Evolutionary conservation across 148 eudicot genomes (phyloP).

Genomic region (Amaranthus cruentus): DNA sequence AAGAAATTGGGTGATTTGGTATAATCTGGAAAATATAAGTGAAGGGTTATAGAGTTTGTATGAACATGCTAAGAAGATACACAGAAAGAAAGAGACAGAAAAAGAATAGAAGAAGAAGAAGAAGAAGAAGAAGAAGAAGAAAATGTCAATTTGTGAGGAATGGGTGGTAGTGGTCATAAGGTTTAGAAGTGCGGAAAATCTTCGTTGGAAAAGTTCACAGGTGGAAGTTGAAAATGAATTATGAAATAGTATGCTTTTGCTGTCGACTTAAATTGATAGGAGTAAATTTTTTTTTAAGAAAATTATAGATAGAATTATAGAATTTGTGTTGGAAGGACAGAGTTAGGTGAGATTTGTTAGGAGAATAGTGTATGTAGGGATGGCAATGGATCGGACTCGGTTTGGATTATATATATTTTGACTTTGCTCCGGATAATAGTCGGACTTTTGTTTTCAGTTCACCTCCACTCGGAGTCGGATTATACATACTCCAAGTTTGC

Average conservation of each 20-base stretch:
- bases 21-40: neutral
- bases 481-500: too few species aligned
- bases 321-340: neutral
- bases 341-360: neutral
- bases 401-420: too few species aligned
- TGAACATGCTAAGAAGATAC: neutral
- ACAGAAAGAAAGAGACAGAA: neutral
- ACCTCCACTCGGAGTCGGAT: too few species aligned
- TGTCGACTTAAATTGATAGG: neutral
- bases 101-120: neutral
- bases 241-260: neutral
- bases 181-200: conserved; percentile 3
- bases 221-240: neutral
- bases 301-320: too few species aligned
- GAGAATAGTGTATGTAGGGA: neutral
- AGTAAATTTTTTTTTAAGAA: too few species aligned
- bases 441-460: too few species aligned
- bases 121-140: neutral
- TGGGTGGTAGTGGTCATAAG: conserved; percentile 8
- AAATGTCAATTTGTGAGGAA: neutral
- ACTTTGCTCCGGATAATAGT: too few species aligned
- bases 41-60: neutral
- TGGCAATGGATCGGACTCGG: too few species aligned
- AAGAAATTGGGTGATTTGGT: neutral
- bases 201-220: neutral